A percentile compares a stretch with the other conserved stretches of the same genome.
Conservation (phyloP, 2,329 filamentous ascomycete species). For the Rutstroemia sydowiana region DNA sequence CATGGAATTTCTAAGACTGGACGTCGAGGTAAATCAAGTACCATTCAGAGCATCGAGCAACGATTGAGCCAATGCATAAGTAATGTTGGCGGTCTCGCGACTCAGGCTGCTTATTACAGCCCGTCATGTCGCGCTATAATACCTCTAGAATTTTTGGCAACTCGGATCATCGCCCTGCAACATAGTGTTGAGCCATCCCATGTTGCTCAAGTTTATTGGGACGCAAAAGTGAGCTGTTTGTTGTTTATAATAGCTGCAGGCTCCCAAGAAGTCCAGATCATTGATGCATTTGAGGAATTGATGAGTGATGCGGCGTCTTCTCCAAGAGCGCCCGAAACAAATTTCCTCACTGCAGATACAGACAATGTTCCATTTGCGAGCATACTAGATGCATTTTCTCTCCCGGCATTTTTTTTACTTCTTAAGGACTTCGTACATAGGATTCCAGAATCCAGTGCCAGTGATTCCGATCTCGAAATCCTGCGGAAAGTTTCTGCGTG, state of each 20-base stretch:
- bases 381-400: not conserved
- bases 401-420: not conserved
- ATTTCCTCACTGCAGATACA: not conserved
- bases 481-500: slow-evolving; percentile 7
- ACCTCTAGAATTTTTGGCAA: slow-evolving; percentile 4
- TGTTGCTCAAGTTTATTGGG: slow-evolving; percentile 1
- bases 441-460: not conserved
- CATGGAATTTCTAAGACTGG: not conserved
- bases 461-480: not conserved
- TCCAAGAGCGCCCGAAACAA: not conserved
- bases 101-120: not conserved
- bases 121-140: not conserved
- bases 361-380: not conserved
- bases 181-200: slow-evolving; percentile 3
- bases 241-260: not conserved
- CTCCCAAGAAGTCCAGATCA: not conserved
- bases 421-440: not conserved
- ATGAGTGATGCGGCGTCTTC: not conserved
- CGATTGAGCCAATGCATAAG: not conserved
- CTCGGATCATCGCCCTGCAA: slow-evolving; percentile 7
- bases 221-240: slow-evolving; percentile 4
- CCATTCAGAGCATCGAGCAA: not conserved
- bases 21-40: not conserved
- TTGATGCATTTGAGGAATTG: not conserved
- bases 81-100: not conserved